Base-by-base conservation (phyloP, 2,329 filamentous ascomycete genomes). In the Microdochium nivale region DNA sequence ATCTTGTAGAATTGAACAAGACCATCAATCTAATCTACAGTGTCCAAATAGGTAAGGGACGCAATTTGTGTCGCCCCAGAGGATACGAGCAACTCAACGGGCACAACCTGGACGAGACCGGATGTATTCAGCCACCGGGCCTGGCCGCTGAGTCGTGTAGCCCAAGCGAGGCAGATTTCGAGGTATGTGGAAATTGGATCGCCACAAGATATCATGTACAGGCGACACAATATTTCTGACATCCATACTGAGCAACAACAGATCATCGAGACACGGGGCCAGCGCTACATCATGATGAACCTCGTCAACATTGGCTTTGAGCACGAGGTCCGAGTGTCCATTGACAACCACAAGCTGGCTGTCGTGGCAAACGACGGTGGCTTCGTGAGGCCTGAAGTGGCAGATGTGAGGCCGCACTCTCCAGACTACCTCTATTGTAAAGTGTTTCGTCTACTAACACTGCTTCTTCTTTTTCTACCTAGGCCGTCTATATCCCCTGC, bases 341-440 rank as follows among this genome's bases (percentile, higher is more conserved):
- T 60, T n/a, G 59, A 61, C 35, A 49, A 50, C n/a, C 59, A 60
- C 47, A 56, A 58, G 37, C 59, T 60, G 53, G 49, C 52, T 43
- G 54, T 60, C 2, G 54, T 61, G 2, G 59, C 59, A 21, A 60
- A 59, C 37, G 55, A 60, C 21, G 58, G 56, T 7, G 59, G 59
- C 5, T 61, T 61, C n/a, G 54, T 58, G 8, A 21, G 32, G 21
- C 59, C 59, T 2, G 37, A 52, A 11, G 49, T 53, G 25, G 43
- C 46, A 21, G 49, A 51, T 25, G 49, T 51, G n/a, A 25, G 30
- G 49, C 25, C 9, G 49, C 25, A 7, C 14, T 40, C 35, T 19
- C 16, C 14, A 4, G 13, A 16, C 35, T 7, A 16, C 14, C 35
- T 19, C 16, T 19, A 14, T 7, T 19, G 16, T 33, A 33, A 33